Base-by-base conservation (phyloP, 768 basidiomycete genomes). In the Hirschioporus abietinus region DNA sequence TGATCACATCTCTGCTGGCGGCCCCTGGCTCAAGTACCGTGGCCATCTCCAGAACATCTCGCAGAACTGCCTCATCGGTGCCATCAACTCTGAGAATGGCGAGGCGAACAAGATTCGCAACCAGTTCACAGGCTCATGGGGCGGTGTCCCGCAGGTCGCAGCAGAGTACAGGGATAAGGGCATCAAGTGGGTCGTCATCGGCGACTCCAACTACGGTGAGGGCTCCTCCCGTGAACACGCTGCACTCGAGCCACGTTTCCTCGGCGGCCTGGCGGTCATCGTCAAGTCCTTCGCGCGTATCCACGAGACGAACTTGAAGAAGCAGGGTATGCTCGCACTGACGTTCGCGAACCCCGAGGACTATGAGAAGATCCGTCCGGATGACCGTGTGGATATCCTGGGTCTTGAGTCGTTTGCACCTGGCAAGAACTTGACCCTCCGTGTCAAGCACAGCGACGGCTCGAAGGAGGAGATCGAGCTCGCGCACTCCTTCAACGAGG, bases 11-110 rank as follows among this genome's bases (percentile, higher is more conserved):
- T 92, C 90, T 68, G 96, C 96, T 75, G 96, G 96, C 83, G 96
- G 96, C 67, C 96, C 96, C 60, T 99, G 96, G 96, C 87, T 99
- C 82, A 98, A 98, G 82, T 99, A 96, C 85, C 94, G 96, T 83
- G 96, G 96, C 69, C 96, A 99, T 79, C 89, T 98, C 74, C 86
- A 97, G 78, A 99, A 98, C 84, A 99, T 97, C 76, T 97, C 96
- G 35, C 93, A 98, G 79, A 98, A 98, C 84, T 96, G 95, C 82
- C 80, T 98, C 76, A 98, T 98, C 70, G 96, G 96, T 74, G 96
- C 95, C 60, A 95, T 99, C 82, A 98, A 98, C 82, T 73, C 88
- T 63, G 95, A 96, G 82, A 96, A 95, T 77, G 91, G 88, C 67
- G 92, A 98, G 79, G 95, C 96, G 67, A 99, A 99, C 88, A 91